Percentiles rank a stretch among this genome's conserved stretches.
These are phyloP conservation scores for Cicer arietinum DNA, from an alignment of 306 rosid genomes.

Conservation along the genomic window DNA sequence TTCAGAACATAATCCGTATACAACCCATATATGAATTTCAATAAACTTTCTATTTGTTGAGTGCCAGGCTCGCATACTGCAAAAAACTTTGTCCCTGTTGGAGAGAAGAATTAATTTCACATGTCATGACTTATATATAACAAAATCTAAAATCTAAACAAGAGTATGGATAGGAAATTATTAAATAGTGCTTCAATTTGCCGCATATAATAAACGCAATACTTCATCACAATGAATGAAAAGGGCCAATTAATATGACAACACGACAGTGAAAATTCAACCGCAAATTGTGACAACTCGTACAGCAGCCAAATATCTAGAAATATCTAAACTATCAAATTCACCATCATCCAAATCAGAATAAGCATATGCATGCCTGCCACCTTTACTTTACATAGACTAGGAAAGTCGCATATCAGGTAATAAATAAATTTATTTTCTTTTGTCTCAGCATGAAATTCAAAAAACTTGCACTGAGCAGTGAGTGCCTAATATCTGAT, in stretches of 20 bases:
- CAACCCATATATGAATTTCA: constrained; percentile 76
- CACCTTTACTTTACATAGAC: neutral
- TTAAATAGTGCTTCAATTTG: neutral
- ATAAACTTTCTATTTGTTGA: constrained; percentile 77
- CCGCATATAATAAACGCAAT: neutral
- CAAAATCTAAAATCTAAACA: constrained; percentile 14
- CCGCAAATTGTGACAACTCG: neutral
- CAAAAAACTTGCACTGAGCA: neutral
- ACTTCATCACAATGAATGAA: neutral
- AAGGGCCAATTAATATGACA: neutral
- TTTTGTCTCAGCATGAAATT: neutral
- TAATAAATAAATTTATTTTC: neutral
- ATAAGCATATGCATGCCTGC: neutral
- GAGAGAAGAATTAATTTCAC: constrained; percentile 32
- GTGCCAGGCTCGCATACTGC: constrained; percentile 87
- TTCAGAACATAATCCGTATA: constrained; percentile 90
- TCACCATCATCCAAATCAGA: constrained; percentile 1
- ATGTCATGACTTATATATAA: neutral
- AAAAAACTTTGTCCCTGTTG: constrained; percentile 83
- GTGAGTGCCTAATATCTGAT: neutral
- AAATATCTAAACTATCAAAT: neutral
- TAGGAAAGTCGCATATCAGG: neutral
- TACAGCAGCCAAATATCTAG: neutral
- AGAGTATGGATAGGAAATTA: neutral
- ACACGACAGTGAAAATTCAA: neutral